Conservation (phyloP, 2,329 filamentous ascomycete genomes). For the Lanzia echinophila region DNA sequence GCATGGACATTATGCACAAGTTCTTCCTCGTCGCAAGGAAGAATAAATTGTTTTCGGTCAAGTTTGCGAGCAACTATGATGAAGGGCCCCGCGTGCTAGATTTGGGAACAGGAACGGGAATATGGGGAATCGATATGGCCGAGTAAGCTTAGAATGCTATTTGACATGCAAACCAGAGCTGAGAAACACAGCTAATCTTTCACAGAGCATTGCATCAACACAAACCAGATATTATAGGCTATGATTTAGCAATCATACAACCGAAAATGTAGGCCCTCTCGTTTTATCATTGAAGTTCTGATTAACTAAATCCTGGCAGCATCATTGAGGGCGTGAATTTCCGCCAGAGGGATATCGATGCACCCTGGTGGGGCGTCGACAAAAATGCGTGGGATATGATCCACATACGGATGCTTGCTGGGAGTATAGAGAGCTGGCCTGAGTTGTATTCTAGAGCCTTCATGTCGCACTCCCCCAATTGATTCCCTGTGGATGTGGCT, state of each 20-base stretch:
- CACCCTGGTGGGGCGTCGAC: conserved; percentile 53
- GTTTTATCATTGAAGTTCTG: background rate
- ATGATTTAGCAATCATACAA: background rate
- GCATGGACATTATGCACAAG: conserved; percentile 77
- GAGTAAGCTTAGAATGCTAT: conserved; percentile 46
- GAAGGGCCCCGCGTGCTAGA: conserved; percentile 46
- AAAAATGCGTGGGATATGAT: conserved; percentile 57
- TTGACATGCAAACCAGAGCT: background rate
- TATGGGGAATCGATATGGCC: conserved; percentile 85
- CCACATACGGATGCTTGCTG: conserved; percentile 72
- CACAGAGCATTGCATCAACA: background rate
- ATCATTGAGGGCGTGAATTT: conserved; percentile 66
- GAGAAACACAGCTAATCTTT: background rate
- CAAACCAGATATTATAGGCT: background rate
- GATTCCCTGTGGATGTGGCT: background rate
- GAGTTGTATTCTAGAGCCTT: conserved; percentile 66
- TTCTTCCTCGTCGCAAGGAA: conserved; percentile 60
- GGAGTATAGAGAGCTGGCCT: conserved; percentile 71
- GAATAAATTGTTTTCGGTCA: conserved; percentile 37
- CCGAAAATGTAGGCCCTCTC: background rate
- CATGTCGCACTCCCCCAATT: conserved; percentile 40
- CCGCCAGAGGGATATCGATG: conserved; percentile 69
- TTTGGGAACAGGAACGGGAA: conserved; percentile 80
- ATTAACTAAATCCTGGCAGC: conserved; percentile 36
- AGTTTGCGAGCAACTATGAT: conserved; percentile 24